Evolutionary conservation across 768 basidiomycete species (phyloP).

Genomic region (Dioszegia hungarica): DNA sequence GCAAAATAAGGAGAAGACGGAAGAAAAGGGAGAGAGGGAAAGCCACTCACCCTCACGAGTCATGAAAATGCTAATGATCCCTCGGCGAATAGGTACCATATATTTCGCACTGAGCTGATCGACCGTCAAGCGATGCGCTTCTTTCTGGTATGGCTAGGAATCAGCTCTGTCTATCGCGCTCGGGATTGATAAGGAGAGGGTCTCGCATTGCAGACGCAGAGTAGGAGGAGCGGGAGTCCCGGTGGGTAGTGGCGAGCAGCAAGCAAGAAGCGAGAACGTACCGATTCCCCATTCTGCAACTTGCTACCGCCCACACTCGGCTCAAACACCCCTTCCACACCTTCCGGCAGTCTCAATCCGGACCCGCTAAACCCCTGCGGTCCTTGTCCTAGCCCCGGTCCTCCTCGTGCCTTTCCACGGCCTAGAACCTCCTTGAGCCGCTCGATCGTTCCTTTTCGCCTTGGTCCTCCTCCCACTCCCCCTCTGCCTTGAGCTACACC

Average conservation of each 20-base stretch:
- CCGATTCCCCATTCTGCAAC: conserved; percentile 17
- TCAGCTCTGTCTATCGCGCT: conserved; percentile 12
- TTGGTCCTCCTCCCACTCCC: not conserved
- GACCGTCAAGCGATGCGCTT: conserved; percentile 42
- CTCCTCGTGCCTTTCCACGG: not conserved
- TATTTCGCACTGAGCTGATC: conserved; percentile 46
- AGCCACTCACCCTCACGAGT: conserved; percentile 46
- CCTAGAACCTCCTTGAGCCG: not conserved
- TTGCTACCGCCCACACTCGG: conserved; percentile 22
- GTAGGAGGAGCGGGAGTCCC: too few species aligned
- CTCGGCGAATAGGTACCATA: conserved; percentile 46
- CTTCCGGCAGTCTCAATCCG: conserved; percentile 36
- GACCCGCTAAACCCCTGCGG: not conserved
- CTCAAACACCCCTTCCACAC: conserved; percentile 48
- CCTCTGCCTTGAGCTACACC: not conserved
- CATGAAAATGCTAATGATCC: conserved; percentile 45
- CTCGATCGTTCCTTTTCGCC: not conserved
- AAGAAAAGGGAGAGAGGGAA: too few species aligned
- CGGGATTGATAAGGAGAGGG: too few species aligned
- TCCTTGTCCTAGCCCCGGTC: too few species aligned
- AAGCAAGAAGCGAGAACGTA: conserved; percentile 1
- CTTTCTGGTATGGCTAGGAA: conserved; percentile 23
- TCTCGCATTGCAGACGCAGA: too few species aligned
- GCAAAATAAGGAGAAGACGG: too few species aligned
- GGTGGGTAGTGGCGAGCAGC: too few species aligned